These are phyloP conservation scores for Ampelocalamus luodianensis DNA, from an alignment of 176 grass and related monocot genomes.

Conservation along the genomic window DNA sequence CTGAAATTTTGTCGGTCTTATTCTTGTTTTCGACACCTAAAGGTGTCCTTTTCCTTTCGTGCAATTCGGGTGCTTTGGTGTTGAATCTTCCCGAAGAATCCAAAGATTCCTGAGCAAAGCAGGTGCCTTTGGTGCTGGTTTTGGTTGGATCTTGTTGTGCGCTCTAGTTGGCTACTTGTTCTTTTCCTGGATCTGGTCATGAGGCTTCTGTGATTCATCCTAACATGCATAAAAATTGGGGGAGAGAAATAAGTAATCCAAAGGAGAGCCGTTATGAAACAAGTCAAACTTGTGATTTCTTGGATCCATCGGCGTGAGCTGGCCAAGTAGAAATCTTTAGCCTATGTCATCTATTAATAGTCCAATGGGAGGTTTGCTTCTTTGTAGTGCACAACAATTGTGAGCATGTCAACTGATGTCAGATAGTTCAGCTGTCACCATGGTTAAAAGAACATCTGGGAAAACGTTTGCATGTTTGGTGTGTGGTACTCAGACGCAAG, in stretches of 20 bases:
- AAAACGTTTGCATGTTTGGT: neutral
- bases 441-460: neutral
- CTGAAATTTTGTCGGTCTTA: slow-evolving; percentile 20
- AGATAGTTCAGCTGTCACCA: neutral
- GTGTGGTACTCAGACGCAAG: slow-evolving; percentile 2
- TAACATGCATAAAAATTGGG: slow-evolving; percentile 26
- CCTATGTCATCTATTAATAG: slow-evolving; percentile 21
- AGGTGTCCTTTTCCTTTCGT: slow-evolving; percentile 42
- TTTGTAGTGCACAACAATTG: slow-evolving; percentile 41
- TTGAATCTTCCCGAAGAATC: slow-evolving; percentile 60
- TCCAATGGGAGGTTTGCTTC: slow-evolving; percentile 35
- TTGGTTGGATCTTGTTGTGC: slow-evolving; percentile 55
- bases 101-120: slow-evolving; percentile 50
- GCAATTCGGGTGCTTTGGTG: slow-evolving; percentile 38
- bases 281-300: slow-evolving; percentile 37
- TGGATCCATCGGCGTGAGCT: slow-evolving; percentile 46
- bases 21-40: slow-evolving; percentile 41
- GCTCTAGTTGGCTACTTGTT: slow-evolving; percentile 54
- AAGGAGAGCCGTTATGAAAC: slow-evolving; percentile 40
- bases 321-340: slow-evolving; percentile 29
- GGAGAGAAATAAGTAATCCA: slow-evolving; percentile 15
- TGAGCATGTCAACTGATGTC: slow-evolving; percentile 26
- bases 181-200: slow-evolving; percentile 61
- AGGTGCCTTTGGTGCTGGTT: slow-evolving; percentile 40
- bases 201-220: slow-evolving; percentile 52